Base-by-base conservation (phyloP, 73 alveolate genomes). In the Breviolum minutum region DNA sequence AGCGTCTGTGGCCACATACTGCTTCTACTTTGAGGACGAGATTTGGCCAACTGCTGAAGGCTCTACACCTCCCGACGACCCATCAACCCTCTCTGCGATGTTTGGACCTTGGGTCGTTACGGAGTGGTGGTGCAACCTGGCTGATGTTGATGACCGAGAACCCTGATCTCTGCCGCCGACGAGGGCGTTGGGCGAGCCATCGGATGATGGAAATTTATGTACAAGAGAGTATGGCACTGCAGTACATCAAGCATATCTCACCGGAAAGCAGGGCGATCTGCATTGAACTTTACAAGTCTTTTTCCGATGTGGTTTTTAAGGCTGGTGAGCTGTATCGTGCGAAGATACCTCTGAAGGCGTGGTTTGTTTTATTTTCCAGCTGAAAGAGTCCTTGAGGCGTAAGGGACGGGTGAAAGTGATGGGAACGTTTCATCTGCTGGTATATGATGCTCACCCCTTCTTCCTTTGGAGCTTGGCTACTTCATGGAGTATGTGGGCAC, bases 41-140 rank as follows among this genome's bases (percentile, higher is more conserved):
- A 12, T 83, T 83, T 48, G 61, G 24, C 4, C 3, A 29, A 17
- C 17, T 83, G 54, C 61, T 83, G 77, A n/a, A 54, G 64, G 60
- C n/a, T 8, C 26, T 83, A 54, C 61, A 16, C 1, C 26, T 63
- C 3, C 20, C 71, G 2, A 12, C 6, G 2, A 3, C 2, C 2
- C 74, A 14, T 7, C 32, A 11, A 13, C 62, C 66, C 4, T 48
- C 77, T 9, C 10, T 24, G 3, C 93, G 93, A 6, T 5, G 27
- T 4, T 17, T 83, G 76, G 93, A 83, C 26, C 70, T 83, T 24
- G 93, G 93, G 4, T 83, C 93, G 24, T 48, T 83, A 2, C 74
- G 93, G 5, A 17, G 61, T 5, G 93, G 93, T 6, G 93, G 93
- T 4, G 93, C 93, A 4, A 83, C 93, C 24, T 83, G 74, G 74